phyloP scores from a whole-genome alignment of 2,329 filamentous ascomycete genomes.

The Pochonia chlamydosporia region DNA sequence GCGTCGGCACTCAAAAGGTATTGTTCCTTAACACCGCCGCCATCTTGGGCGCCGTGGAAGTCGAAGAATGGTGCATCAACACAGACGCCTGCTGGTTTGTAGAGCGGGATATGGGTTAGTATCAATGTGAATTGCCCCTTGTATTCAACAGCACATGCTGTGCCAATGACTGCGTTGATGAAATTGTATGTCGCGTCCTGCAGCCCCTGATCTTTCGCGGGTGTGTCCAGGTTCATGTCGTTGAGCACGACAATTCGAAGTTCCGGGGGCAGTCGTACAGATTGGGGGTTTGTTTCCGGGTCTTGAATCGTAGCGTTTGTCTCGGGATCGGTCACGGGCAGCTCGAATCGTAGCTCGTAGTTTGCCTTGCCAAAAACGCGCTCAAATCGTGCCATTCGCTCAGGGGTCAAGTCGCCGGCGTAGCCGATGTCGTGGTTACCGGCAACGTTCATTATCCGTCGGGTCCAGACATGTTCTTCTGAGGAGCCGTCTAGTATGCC shows the following conservation, averaged over 20 bases:
- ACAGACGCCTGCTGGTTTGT: slow-evolving; percentile 78
- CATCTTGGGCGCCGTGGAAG: slow-evolving; percentile 62
- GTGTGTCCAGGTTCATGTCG: slow-evolving; percentile 87
- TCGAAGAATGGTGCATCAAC: slow-evolving; percentile 78
- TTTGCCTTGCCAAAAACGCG: slow-evolving; percentile 79
- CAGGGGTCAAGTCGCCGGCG: slow-evolving; percentile 78
- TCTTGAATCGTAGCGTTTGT: slow-evolving; percentile 36
- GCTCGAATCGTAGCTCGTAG: slow-evolving; percentile 75
- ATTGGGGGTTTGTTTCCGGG: slow-evolving; percentile 36
- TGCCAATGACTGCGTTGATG: slow-evolving; percentile 61
- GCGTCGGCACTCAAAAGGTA: slow-evolving; percentile 76
- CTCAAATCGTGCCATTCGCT: slow-evolving; percentile 76
- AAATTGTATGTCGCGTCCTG: slow-evolving; percentile 76
- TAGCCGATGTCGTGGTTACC: slow-evolving; percentile 98
- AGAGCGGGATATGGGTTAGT: slow-evolving; percentile 85
- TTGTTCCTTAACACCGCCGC: slow-evolving; percentile 78
- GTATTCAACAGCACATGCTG: slow-evolving; percentile 54
- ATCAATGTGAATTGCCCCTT: slow-evolving; percentile 71
- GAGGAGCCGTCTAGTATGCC: slow-evolving; percentile 41
- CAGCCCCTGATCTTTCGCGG: slow-evolving; percentile 59
- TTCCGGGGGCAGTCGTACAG: slow-evolving; percentile 52
- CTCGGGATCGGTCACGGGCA: slow-evolving; percentile 39
- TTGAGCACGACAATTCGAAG: slow-evolving; percentile 84
- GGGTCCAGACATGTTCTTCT: slow-evolving; percentile 56
- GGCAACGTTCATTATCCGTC: slow-evolving; percentile 77